phyloP scores from a whole-genome alignment of 75 land plant species.

The Azolla pinnata region DNA sequence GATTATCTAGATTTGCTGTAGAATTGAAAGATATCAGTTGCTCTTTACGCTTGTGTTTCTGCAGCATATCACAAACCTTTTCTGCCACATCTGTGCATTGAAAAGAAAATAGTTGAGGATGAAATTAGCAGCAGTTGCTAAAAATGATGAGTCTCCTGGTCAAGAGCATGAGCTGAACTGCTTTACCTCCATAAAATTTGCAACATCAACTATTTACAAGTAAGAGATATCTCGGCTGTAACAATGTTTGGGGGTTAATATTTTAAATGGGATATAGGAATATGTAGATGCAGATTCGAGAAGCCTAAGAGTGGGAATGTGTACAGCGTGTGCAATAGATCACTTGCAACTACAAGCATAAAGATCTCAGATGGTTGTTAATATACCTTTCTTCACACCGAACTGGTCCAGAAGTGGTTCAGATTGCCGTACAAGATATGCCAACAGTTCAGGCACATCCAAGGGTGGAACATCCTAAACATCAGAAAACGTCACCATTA shows the following conservation, averaged over 20 bases:
- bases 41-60: constrained; percentile 52
- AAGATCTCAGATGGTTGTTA: neutral
- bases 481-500: neutral
- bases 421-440: constrained; percentile 70
- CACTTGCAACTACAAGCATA: too few species aligned
- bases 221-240: too few species aligned
- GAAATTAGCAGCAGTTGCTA: too few species aligned
- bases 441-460: constrained; percentile 82
- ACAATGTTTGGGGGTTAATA: too few species aligned
- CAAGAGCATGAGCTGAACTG: too few species aligned
- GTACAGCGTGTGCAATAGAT: too few species aligned
- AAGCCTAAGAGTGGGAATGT: too few species aligned
- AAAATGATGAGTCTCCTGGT: too few species aligned
- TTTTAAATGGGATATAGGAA: too few species aligned
- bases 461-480: constrained; percentile 77
- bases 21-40: constrained; percentile 26
- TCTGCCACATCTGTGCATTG: constrained; percentile 55
- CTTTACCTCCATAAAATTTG: too few species aligned
- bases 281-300: too few species aligned
- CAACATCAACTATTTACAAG: too few species aligned
- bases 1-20: constrained; percentile 15
- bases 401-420: constrained; percentile 77
- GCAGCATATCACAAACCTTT: constrained; percentile 65
- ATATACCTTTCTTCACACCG: constrained; percentile 63
- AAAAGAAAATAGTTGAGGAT: neutral